phyloP scores from a whole-genome alignment of 805 yeast genomes.

The Metschnikowia aberdeeniae region DNA sequence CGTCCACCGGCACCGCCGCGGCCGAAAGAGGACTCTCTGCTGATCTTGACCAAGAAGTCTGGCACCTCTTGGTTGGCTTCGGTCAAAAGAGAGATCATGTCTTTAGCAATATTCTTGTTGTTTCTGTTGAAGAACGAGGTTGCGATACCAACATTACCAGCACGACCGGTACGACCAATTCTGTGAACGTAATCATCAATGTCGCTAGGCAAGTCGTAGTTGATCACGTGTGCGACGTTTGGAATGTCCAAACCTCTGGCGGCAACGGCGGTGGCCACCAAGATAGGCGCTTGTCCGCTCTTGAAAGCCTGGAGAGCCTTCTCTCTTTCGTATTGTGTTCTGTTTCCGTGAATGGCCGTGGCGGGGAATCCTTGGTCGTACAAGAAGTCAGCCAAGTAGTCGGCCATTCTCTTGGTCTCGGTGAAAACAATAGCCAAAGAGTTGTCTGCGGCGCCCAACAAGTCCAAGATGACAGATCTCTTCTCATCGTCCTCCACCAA shows the following conservation, averaged over 20 bases:
- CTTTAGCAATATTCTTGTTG: constrained; percentile 85
- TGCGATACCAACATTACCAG: constrained; percentile 98
- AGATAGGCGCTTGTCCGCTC: constrained; percentile 84
- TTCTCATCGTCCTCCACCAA: constrained; percentile 94
- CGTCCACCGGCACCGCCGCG: constrained; percentile 36
- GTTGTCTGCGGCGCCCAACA: constrained; percentile 67
- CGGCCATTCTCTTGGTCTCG: constrained; percentile 99
- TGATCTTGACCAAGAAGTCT: constrained; percentile 71
- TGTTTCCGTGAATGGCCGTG: constrained; percentile 98
- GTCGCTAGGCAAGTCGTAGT: constrained; percentile 94
- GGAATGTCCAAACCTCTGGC: constrained; percentile 99
- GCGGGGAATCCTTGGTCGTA: constrained; percentile 90
- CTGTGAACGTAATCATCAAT: constrained; percentile 98
- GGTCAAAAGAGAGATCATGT: constrained; percentile 74
- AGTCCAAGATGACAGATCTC: constrained; percentile 82
- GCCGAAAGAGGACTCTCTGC: constrained; percentile 67
- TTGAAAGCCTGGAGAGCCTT: constrained; percentile 93
- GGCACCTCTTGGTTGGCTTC: constrained; percentile 99
- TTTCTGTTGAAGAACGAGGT: constrained; percentile 98
- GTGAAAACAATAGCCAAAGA: constrained; percentile 94
- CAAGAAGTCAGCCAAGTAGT: constrained; percentile 87
- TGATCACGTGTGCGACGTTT: constrained; percentile 95
- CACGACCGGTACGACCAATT: constrained; percentile 99
- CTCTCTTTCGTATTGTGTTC: constrained; percentile 97
- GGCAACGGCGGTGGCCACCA: constrained; percentile 99